Base-by-base conservation (phyloP, 371 early-diverging fungal genomes). In the Phascolomyces articulosus region DNA sequence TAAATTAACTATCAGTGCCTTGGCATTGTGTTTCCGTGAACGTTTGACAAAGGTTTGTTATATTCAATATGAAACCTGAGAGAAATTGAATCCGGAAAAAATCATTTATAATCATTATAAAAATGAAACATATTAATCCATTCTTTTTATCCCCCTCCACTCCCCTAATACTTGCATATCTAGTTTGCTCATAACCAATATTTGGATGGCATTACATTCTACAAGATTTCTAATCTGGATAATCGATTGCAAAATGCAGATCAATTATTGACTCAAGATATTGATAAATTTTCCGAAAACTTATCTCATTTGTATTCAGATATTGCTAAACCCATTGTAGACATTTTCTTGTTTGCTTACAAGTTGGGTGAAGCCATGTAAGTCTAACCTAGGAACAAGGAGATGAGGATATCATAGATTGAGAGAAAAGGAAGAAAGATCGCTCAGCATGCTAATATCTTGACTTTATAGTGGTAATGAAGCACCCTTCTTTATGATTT, bases 191-290 rank as follows among this genome's bases (percentile, higher is more conserved):
- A 94, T 69, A 85, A 91, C 55, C 86, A 90, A 73, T 94, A 94
- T 66, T 71, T 94, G 63, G 83, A 87, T 66, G 95, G 90, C 56
- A 91, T 90, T 60, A 91, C 89, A 7, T 94, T 91, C 74, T 93
- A 93, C 79, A 91, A 93, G 73, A 79, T 94, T 28, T 83, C 92
- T 55, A 90, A 93, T 64, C 72, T 94, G 21, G 95, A 91, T 66
- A 83, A 86, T 41, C 83, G 94, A 62, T 85, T 94, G 59, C 86
- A 91, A 59, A 94, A 95, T 64, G 88, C 91, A 3, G 95, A 95
- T 79, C 95, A 95, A 71, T 77, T 93, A 13, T 69, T 95, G 60
- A 94, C 95, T 1, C 92, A 94, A 75, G 95, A 94, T 68, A 91
- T 94, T 67, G 94, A 93, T 72, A 92, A 94, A 69, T 94, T 95